Percentiles rank a stretch among this genome's conserved stretches.
Conservation (phyloP, 1,284 basidiomycete genomes). For the Porogramme epimiltina region DNA sequence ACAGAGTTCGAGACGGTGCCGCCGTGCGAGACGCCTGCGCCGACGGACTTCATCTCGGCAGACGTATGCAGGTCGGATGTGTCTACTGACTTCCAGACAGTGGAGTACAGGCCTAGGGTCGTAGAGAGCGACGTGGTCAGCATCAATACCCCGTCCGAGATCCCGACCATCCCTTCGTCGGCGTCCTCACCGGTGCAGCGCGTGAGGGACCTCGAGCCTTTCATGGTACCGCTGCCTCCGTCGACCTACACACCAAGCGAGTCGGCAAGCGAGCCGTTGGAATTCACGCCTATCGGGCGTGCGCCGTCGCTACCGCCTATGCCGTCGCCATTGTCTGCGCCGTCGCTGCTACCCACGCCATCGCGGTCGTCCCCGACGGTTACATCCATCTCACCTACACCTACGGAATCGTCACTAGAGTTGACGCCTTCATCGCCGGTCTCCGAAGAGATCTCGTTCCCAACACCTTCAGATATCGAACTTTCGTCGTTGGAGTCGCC, state of each 20-base stretch:
- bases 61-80: slow-evolving; percentile 47
- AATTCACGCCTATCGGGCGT: slow-evolving; percentile 13
- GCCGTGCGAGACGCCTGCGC: slow-evolving; percentile 48
- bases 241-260: slow-evolving; percentile 38
- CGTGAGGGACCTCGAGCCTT: slow-evolving; percentile 26
- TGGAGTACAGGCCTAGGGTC: slow-evolving; percentile 26
- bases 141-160: slow-evolving; percentile 27
- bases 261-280: slow-evolving; percentile 16
- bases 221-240: slow-evolving; percentile 40
- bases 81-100: slow-evolving; percentile 37
- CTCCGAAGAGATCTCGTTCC: slow-evolving; percentile 4
- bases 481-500: slow-evolving; percentile 2
- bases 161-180: slow-evolving; percentile 32
- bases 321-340: slow-evolving; percentile 13
- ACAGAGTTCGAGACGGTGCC: slow-evolving; percentile 55
- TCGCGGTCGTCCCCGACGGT: no score
- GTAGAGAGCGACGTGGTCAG: slow-evolving; percentile 24
- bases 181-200: slow-evolving; percentile 14
- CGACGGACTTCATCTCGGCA: slow-evolving; percentile 54
- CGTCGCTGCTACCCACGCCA: no score
- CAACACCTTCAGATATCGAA: slow-evolving; percentile 14
- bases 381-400: no score
- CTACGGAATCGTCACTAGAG: slow-evolving; percentile 18
- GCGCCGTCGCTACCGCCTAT: slow-evolving; percentile 11
- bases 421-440: slow-evolving; percentile 9